Base-by-base conservation (phyloP, 331 rosid genomes). In the Prunus yedoensis region DNA sequence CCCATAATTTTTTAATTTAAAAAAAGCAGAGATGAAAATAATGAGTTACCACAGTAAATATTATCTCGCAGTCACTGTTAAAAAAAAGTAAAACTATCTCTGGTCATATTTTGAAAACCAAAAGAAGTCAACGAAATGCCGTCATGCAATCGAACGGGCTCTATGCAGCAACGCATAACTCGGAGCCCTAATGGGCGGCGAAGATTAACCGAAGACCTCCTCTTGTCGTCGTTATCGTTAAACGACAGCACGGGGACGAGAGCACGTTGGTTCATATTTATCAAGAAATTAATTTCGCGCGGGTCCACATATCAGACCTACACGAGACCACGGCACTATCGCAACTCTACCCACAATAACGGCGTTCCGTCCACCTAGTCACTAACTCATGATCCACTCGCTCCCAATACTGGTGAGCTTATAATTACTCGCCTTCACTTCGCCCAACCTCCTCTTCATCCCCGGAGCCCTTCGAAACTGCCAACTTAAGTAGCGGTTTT, bases 241-340 rank as follows among this genome's bases (percentile, higher is more conserved):
- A 73, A 73, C 69, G 70, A 57, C 83, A 66, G 14, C 50, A 21
- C 63, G 17, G 21, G 21, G 47, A 70, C 81, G 23, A 25, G 50
- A 11, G 30, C 61, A 77, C 28, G 27, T 28, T 11, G 53, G 4
- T 49, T 49, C 16, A 14, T 13, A 16, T 32, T 17, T 3, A 9
- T 68, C 57, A 49, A 25, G 1, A 20, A 68, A 58, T 68, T 25
- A 21, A 60, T 58, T 18, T 5, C 2, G 13, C 1, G 3, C 0
- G 81, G 77, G 53, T 79, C 80, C 76, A 80, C 77, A 35, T 35
- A 35, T 41, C 72, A 45, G 78, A 25, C 35, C 2, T 4, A 2
- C 28, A 53, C 35, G n/a, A 2, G 23, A 57, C 65, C 77, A 63
- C 80, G 77, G 64, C 77, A 56, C 60, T 0, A 52, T 78, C 50